Evolutionary conservation across 2,329 filamentous ascomycete species (phyloP).

Genomic region (Fusarium agapanthi): DNA sequence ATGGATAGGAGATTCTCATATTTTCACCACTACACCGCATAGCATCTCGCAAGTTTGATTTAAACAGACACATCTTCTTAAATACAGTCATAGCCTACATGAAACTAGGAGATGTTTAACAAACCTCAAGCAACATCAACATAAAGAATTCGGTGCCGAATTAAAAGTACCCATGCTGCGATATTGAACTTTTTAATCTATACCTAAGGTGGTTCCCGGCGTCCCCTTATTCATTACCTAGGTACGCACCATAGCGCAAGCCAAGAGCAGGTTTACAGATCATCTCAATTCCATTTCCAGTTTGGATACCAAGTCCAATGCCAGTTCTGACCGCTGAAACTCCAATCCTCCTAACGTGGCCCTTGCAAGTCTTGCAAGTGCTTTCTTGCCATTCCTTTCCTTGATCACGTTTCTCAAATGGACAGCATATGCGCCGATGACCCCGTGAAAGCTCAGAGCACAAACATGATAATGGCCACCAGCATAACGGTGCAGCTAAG

Average conservation of each 20-base stretch:
- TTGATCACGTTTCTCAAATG: not conserved
- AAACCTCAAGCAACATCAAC: not conserved
- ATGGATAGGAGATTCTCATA: not conserved
- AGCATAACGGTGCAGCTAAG: constrained; percentile 50
- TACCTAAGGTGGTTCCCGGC: constrained; percentile 27
- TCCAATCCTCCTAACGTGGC: constrained; percentile 23
- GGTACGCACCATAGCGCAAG: constrained; percentile 32
- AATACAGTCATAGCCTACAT: not conserved
- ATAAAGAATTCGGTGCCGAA: not conserved
- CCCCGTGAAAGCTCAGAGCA: constrained; percentile 40
- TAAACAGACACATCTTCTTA: not conserved
- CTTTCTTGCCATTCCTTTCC: not conserved
- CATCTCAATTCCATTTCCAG: constrained; percentile 36
- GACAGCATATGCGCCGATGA: not conserved
- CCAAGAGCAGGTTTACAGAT: constrained; percentile 35
- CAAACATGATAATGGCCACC: constrained; percentile 46
- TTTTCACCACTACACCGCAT: not conserved
- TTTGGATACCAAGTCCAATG: constrained; percentile 33
- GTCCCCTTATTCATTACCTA: constrained; percentile 38
- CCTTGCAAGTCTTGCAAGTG: constrained; percentile 8
- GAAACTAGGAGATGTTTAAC: not conserved
- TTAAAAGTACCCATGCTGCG: constrained; percentile 2
- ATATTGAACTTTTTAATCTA: constrained; percentile 28
- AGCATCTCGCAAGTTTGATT: not conserved
- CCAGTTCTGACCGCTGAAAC: constrained; percentile 20